Conservation (phyloP, 306 rosid species). For the Castanospermum australe region DNA sequence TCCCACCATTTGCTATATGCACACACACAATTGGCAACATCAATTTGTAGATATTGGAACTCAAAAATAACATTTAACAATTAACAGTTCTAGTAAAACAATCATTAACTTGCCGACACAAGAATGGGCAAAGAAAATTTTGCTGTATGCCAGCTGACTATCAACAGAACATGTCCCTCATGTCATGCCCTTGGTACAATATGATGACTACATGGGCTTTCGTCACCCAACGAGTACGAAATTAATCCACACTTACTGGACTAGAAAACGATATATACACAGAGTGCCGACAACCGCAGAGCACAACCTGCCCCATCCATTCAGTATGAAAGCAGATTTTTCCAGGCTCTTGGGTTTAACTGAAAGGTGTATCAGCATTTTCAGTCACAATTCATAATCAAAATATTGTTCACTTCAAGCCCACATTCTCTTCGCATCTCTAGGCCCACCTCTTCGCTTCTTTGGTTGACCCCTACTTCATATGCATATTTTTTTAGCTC, state of each 20-base stretch:
- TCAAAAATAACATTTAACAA: neutral
- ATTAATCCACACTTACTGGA: neutral
- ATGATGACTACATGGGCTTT: neutral
- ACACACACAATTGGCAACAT: neutral
- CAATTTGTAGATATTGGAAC: neutral
- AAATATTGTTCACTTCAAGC: slow-evolving; percentile 68
- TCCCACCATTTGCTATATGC: neutral
- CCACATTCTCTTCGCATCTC: slow-evolving; percentile 66
- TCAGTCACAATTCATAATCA: slow-evolving; percentile 55
- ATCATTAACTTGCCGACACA: neutral
- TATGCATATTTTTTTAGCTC: neutral
- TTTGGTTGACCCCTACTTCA: slow-evolving; percentile 64
- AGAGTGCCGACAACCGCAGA: neutral
- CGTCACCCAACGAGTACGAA: slow-evolving; percentile 1
- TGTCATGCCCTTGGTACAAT: neutral
- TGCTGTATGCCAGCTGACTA: neutral
- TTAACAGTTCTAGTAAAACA: neutral
- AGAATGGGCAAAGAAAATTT: neutral
- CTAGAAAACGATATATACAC: neutral
- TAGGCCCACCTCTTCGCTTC: slow-evolving; percentile 66
- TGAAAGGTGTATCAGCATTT: neutral
- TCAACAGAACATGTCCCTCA: neutral
- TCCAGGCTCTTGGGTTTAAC: neutral
- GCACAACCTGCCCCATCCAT: neutral
- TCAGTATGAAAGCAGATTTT: neutral